Percentiles rank a stretch among this genome's conserved stretches.
phyloP scores from a whole-genome alignment of 2,329 filamentous ascomycete species.

The Trichoderma atrobrunneum region DNA sequence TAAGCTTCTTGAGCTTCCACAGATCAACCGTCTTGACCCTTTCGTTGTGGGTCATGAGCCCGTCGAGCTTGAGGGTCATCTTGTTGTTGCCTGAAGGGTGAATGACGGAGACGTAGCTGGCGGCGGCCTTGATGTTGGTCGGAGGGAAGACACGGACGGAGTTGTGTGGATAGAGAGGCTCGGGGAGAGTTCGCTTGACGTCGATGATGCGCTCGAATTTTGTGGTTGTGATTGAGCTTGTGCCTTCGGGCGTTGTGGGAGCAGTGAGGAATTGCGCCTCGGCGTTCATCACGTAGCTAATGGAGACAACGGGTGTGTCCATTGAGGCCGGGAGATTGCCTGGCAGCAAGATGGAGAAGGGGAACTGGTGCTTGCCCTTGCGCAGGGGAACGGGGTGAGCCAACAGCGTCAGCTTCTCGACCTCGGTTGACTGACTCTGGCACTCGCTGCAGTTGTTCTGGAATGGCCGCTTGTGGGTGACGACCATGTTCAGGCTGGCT shows the following conservation, averaged over 20 bases:
- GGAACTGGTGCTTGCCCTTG: slow-evolving; percentile 69
- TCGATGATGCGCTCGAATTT: slow-evolving; percentile 66
- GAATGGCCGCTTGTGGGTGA: slow-evolving; percentile 79
- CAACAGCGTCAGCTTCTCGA: slow-evolving; percentile 79
- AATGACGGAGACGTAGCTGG: slow-evolving; percentile 77
- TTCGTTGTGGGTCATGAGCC: slow-evolving; percentile 70
- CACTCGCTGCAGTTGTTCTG: slow-evolving; percentile 76
- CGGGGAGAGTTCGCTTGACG: slow-evolving; percentile 72
- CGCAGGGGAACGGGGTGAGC: slow-evolving; percentile 50
- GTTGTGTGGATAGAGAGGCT: slow-evolving; percentile 77
- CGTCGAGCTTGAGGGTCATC: slow-evolving; percentile 77
- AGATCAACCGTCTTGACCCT: slow-evolving; percentile 69
- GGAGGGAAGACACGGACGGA: slow-evolving; percentile 94
- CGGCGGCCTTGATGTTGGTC: slow-evolving; percentile 85
- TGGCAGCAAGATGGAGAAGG: slow-evolving; percentile 82
- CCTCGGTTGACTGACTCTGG: slow-evolving; percentile 64
- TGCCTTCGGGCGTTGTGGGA: not conserved
- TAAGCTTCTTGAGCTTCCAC: slow-evolving; percentile 88
- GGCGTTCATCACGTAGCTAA: slow-evolving; percentile 77
- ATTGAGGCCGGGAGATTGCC: slow-evolving; percentile 84
- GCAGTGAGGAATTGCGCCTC: slow-evolving; percentile 41
- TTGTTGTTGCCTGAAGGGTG: slow-evolving; percentile 82
- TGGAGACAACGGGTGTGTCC: slow-evolving; percentile 66
- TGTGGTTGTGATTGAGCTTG: slow-evolving; percentile 39
- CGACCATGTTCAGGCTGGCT: slow-evolving; percentile 67